Percentiles rank a stretch among this genome's conserved stretches.
These are phyloP conservation scores for Pyronema omphalodes DNA, from an alignment of 495 filamentous ascomycete species.

Conservation along the genomic window DNA sequence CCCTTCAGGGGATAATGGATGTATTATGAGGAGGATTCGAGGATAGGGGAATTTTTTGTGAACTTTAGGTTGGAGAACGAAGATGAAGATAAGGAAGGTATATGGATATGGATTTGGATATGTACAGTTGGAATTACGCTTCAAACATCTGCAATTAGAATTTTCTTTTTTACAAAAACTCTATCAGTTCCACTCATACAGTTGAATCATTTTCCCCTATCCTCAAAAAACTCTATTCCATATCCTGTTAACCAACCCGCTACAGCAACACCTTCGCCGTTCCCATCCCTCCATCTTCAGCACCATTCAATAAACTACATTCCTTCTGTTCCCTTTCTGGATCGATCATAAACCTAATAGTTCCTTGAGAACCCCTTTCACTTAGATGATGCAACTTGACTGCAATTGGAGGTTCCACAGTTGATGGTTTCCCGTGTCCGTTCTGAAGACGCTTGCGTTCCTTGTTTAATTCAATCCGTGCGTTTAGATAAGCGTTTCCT, in stretches of 20 bases:
- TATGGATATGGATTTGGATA: no score
- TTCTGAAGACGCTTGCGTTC: constrained; percentile 32
- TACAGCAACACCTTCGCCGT: not conserved
- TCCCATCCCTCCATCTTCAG: constrained; percentile 2
- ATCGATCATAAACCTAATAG: constrained; percentile 82
- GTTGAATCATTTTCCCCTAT: not conserved
- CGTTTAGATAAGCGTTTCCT: constrained; percentile 56
- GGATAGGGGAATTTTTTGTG: no score
- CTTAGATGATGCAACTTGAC: constrained; percentile 23
- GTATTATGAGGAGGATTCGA: no score
- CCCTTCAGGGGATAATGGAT: no score
- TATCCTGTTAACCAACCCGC: no score
- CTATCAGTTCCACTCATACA: not conserved
- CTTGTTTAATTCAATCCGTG: constrained; percentile 73
- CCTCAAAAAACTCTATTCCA: not conserved
- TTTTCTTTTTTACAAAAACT: not conserved
- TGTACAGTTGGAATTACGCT: no score
- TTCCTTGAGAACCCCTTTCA: constrained; percentile 48
- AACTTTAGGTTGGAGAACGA: no score
- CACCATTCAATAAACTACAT: constrained; percentile 37
- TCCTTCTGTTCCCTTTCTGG: constrained; percentile 55
- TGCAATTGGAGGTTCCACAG: constrained; percentile 22
- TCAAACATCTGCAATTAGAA: no score
- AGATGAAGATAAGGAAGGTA: no score
- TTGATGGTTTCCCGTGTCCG: constrained; percentile 26